Evolutionary conservation across 345 rosid genomes (phyloP).

Genomic region (Psidium guajava): DNA sequence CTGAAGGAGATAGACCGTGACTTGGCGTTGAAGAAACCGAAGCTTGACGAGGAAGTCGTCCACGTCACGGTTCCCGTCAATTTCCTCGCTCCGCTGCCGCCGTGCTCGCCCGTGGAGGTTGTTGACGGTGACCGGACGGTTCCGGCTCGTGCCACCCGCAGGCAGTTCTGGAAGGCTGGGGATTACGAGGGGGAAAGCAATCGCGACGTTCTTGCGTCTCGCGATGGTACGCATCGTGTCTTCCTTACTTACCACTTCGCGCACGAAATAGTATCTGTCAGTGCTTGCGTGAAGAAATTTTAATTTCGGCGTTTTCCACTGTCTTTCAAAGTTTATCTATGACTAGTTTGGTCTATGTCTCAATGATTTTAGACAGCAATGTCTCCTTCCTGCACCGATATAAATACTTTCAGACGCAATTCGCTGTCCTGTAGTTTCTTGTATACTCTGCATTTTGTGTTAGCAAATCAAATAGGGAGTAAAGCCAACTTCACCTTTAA

Average conservation of each 20-base stretch:
- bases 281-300: too few species aligned
- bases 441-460: background rate
- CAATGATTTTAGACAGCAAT: background rate
- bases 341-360: background rate
- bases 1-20: background rate
- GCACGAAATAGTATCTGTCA: too few species aligned
- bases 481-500: too few species aligned
- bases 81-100: background rate
- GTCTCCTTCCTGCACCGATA: background rate
- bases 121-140: background rate
- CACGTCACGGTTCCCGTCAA: background rate
- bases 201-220: background rate
- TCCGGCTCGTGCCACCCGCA: background rate
- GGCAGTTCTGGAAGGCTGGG: conserved; percentile 96
- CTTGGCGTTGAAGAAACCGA: background rate
- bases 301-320: too few species aligned
- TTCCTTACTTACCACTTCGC: too few species aligned
- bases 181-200: conserved; percentile 42
- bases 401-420: background rate
- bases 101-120: background rate
- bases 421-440: background rate
- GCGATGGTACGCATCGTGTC: background rate
- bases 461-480: too few species aligned
- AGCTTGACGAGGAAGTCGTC: background rate
- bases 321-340: background rate